Evolutionary conservation across 495 filamentous ascomycete species (phyloP).

Genomic region (Umbilicaria muhlenbergii): DNA sequence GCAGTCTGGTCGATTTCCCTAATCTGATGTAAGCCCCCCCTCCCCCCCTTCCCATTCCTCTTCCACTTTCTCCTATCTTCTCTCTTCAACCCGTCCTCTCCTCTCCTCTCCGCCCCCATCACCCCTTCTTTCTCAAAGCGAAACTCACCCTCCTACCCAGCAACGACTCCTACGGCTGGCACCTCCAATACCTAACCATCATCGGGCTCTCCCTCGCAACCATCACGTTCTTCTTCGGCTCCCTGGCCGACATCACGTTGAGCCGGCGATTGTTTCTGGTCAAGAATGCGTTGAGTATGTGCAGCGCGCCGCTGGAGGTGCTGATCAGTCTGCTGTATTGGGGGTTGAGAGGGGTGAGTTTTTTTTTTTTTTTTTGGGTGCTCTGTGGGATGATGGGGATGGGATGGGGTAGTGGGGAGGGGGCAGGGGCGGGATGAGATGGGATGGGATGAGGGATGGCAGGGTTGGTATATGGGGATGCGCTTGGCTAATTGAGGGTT

Average conservation of each 20-base stretch:
- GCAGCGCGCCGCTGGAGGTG: constrained; percentile 63
- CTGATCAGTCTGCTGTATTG: constrained; percentile 79
- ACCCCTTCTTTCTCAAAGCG: constrained; percentile 7
- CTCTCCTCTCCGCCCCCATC: constrained; percentile 17
- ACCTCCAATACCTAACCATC: constrained; percentile 75
- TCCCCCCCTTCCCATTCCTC: neutral
- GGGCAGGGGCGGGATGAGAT: too few relatives aligned
- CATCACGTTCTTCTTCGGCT: constrained; percentile 48
- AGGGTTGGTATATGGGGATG: neutral
- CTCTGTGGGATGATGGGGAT: neutral
- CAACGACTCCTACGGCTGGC: constrained; percentile 62
- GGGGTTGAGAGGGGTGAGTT: constrained; percentile 39
- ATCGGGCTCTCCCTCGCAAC: constrained; percentile 58
- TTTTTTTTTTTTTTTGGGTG: neutral
- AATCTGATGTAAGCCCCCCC: constrained; percentile 23
- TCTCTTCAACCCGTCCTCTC: constrained; percentile 3
- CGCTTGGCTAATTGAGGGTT: too few relatives aligned
- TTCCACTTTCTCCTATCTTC: constrained; percentile 2
- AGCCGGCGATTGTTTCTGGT: constrained; percentile 46
- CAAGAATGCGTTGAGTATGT: constrained; percentile 62
- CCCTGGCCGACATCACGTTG: constrained; percentile 62
- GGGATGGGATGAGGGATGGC: neutral
- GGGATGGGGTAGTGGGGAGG: neutral
- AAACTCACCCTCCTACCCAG: constrained; percentile 19
- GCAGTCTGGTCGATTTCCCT: constrained; percentile 24